Base-by-base conservation (phyloP, 768 basidiomycete genomes). In the Punctularia strigosozonata region DNA sequence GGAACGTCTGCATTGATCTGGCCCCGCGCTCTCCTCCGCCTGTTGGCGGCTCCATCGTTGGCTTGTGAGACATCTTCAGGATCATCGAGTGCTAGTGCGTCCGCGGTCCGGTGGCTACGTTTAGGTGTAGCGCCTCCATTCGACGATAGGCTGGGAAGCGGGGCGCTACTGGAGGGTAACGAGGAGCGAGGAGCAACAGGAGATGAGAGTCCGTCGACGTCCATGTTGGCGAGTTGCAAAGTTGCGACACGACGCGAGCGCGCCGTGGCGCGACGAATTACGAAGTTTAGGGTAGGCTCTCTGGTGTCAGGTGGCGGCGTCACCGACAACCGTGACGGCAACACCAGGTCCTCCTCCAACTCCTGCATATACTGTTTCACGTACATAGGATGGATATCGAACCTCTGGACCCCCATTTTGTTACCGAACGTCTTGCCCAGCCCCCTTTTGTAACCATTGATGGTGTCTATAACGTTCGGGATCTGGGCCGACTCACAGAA, bases 381-480 rank as follows among this genome's bases (percentile, higher is more conserved):
- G 28, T 15, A 10, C 10, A 10, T 15, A 34, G 10, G 10, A 34
- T 34, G 33, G 59, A 68, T 47, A 62, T 80, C 33, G 75, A 76
- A 40, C 73, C 79, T 31, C 59, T 87, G 33, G 82, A 86, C 50
- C 73, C 80, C 2, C 56, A 54, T 14, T 74, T 76, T 57, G 80
- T 87, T 15, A 60, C 68, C 5, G 66, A 77, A 18, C 58, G 73
- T 7, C 70, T 87, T 26, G 82, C 80, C 1, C 65, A 64, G 19
- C 76, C 73, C 6, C 85, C 85, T 0, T 88, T 88, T 47, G 69
- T 84, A 6, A 51, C 63, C 14, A 66, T 87, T 47, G 55, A 71
- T n/a, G 85, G 85, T 22, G 81, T 87, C 6, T 73, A 72, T 47
- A 88, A 88, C 53, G 65, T 80, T 37, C 69, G 85, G 39, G 80